phyloP scores from a whole-genome alignment of 306 rosid genomes.

The Dryas drummondii region DNA sequence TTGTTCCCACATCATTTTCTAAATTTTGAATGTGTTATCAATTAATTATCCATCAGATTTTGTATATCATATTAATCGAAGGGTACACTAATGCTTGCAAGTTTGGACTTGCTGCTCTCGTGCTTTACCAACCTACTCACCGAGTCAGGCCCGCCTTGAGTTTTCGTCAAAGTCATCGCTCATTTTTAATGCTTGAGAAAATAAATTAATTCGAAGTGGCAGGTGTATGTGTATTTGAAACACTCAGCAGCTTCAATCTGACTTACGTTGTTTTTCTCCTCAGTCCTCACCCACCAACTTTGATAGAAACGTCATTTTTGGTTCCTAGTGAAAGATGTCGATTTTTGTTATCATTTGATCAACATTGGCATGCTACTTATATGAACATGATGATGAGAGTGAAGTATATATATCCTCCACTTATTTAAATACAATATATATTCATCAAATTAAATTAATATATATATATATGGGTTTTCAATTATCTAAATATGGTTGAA shows the following conservation, averaged over 20 bases:
- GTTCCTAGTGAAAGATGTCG: slow-evolving; percentile 1
- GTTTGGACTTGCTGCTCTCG: slow-evolving; percentile 8
- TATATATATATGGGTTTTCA: background rate
- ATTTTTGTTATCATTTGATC: slow-evolving; percentile 17
- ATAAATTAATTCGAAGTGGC: background rate
- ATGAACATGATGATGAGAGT: too few species aligned
- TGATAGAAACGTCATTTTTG: slow-evolving; percentile 4
- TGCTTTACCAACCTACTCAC: slow-evolving; percentile 15
- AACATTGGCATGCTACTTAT: slow-evolving; percentile 15
- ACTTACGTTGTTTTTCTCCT: background rate
- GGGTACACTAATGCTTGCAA: background rate
- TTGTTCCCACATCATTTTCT: too few species aligned
- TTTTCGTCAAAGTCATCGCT: slow-evolving; percentile 14
- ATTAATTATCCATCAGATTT: too few species aligned
- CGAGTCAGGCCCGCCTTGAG: slow-evolving; percentile 18
- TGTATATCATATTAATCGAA: too few species aligned
- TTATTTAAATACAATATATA: background rate
- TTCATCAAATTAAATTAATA: background rate
- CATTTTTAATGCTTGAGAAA: background rate
- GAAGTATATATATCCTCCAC: background rate
- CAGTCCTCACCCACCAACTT: background rate
- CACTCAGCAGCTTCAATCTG: background rate
- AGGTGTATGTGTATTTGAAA: background rate
- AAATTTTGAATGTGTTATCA: too few species aligned
- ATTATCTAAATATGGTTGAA: background rate